Percentiles rank a stretch among this genome's conserved stretches.
Conservation (phyloP, 2,329 filamentous ascomycete species). For the Parascedosporium putredinis region DNA sequence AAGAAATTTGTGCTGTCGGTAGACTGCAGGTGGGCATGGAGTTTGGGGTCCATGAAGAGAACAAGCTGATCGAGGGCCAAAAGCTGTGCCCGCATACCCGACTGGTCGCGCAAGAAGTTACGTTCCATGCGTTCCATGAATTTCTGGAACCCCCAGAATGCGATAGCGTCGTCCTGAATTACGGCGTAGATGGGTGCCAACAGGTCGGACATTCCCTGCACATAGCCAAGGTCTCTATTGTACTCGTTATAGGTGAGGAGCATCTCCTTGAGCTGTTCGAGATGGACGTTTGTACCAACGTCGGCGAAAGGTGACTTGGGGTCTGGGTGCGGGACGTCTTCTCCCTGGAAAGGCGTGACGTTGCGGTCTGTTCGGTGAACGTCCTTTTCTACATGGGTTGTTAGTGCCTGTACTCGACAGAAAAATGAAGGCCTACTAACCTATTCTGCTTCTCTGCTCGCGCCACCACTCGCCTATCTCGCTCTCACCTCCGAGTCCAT, state of each 20-base stretch:
- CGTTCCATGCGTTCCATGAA: conserved; percentile 99
- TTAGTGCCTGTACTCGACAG: conserved; percentile 10
- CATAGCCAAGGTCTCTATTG: conserved; percentile 89
- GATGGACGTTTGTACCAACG: conserved; percentile 87
- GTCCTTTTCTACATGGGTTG: conserved; percentile 68
- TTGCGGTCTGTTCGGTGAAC: conserved; percentile 94
- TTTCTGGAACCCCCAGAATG: conserved; percentile 90
- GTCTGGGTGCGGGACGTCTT: conserved; percentile 93
- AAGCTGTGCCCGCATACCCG: conserved; percentile 88
- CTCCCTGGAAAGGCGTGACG: conserved; percentile 89
- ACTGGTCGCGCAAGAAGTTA: conserved; percentile 92
- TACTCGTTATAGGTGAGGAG: conserved; percentile 97
- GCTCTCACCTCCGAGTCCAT: conserved; percentile 68
- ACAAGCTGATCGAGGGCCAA: conserved; percentile 88
- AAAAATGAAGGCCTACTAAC: conserved; percentile 42
- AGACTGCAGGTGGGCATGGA: conserved; percentile 80
- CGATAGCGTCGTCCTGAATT: conserved; percentile 91
- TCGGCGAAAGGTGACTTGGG: conserved; percentile 91
- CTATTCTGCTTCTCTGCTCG: conserved; percentile 85
- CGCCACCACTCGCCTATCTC: conserved; percentile 94
- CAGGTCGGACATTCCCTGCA: conserved; percentile 97
- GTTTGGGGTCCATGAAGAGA: conserved; percentile 89
- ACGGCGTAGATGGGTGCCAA: conserved; percentile 94
- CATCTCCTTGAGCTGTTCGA: conserved; percentile 99
- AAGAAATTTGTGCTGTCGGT: conserved; percentile 98